Evolutionary conservation across 2,329 filamentous ascomycete genomes (phyloP), one percentile per base, ranked within the genome.

Genomic region (Parastagonospora avenae): DNA sequence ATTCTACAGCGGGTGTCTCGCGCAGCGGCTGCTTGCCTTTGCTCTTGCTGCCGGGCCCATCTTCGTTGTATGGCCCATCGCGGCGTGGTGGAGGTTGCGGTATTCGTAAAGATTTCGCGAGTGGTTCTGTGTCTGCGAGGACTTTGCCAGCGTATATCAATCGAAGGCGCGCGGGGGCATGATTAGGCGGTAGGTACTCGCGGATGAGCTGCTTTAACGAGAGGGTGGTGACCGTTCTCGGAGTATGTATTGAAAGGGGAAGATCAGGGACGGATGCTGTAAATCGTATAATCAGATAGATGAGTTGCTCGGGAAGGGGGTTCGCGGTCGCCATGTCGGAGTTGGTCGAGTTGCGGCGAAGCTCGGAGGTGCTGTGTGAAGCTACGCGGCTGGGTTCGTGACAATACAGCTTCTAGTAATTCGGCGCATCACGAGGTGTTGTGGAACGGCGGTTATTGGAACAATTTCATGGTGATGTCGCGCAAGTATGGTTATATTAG

Each of bases 131-230:
- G 72, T 97, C 92, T 59, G 87, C 82, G 42, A 97, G 86, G 52
- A 96, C 88, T 68, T 90, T 92, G 55, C 94, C 94, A 43, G 90
- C 85, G 73, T 96, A 87, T 71, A 97, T 97, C 58, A 99, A 85
- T 52, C 93, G 91, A 29, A 97, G 84, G 31, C 91, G 88, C 55
- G 85, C 86, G 36, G 83, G 79, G 11, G 86, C 83, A 57, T 86
- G 81, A 30, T 83, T 76, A 30, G 77, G 67, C 5, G 87, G 81
- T 16, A 97, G 84, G 39, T 88, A 82, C 8, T 80, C 74, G 60
- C 94, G 91, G 68, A 97, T 90, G 44, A 89, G 81, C 63, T 89
- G 87, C 74, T 96, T 96, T 50, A 97, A 82, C 2, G 88, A 85
- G 48, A 91, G 83, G 46, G 91, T 84, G 36, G 91, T 91, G 9